phyloP scores from a whole-genome alignment of 2,329 filamentous ascomycete genomes.

The Aspergillus viridinutans region DNA sequence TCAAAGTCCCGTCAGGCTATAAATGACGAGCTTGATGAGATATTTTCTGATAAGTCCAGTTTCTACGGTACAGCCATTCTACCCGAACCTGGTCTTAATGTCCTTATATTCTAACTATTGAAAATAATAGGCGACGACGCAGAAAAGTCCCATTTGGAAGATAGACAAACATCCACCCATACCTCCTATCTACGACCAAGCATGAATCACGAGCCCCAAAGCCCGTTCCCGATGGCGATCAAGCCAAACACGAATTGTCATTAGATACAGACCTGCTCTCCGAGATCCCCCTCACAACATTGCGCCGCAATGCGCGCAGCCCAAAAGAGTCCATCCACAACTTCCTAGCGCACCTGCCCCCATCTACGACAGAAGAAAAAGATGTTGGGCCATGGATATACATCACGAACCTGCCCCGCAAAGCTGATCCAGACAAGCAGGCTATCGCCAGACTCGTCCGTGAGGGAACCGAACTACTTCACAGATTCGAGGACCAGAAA shows the following conservation, averaged over 20 bases:
- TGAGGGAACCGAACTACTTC: slow-evolving; percentile 53
- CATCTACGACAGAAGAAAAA: slow-evolving; percentile 54
- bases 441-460: slow-evolving; percentile 49
- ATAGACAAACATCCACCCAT: slow-evolving; percentile 37
- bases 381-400: slow-evolving; percentile 64
- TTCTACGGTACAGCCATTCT: slow-evolving; percentile 36
- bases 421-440: slow-evolving; percentile 35
- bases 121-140: slow-evolving; percentile 51
- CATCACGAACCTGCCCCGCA: slow-evolving; percentile 58
- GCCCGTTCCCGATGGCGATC: neutral
- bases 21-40: slow-evolving; percentile 12
- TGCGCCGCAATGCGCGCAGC: slow-evolving; percentile 12
- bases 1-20: neutral
- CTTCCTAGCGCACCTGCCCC: slow-evolving; percentile 67
- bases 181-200: slow-evolving; percentile 34
- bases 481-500: slow-evolving; percentile 45
- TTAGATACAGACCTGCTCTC: neutral
- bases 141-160: slow-evolving; percentile 46
- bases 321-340: slow-evolving; percentile 58
- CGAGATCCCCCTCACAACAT: neutral
- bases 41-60: slow-evolving; percentile 42
- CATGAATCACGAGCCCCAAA: slow-evolving; percentile 7
- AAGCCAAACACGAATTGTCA: neutral
- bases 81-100: neutral
- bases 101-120: neutral